Evolutionary conservation across 495 filamentous ascomycete genomes (phyloP), one percentile per base, ranked within the genome.

Genomic region (Cercophora scortea): DNA sequence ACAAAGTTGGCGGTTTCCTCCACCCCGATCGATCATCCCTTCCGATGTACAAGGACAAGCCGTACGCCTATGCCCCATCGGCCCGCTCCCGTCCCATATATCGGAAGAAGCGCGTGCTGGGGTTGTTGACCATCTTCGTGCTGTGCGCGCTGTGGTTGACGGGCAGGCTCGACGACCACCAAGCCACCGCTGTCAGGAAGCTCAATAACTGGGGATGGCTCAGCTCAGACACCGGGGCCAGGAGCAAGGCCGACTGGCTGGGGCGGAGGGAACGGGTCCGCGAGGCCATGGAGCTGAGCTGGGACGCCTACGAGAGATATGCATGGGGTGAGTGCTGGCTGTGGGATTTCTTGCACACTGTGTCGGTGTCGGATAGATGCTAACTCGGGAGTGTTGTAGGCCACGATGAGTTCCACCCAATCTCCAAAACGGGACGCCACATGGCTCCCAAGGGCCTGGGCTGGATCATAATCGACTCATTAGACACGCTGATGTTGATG

Each of bases 11-110:
- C 39, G 59, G 51, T 49, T 69, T 73, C 58, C 77, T 75, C 69
- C 74, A 68, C 59, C 43, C 58, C 63, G 72, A 74, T 19, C 71
- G 78, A 34, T 80, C 77, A 47, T 76, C 83, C 34, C 73, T 99
- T 19, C 93, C 93, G 39, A 87, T 97, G 84, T 99, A 99, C 70
- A 99, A 99, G 75, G 93, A 99, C 69, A 99, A 99, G 63, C 93
- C 93, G 19, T 94, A 89, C 64, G 75, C 77, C 45, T 87, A 87
- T 56, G 71, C 79, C 25, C 68, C 78, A 13, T 58, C 44, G 79
- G 80, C 16, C 61, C 75, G 47, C 69, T 76, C 55, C 32, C 66
- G 61, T 53, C 77, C 63, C 58, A 70, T 71, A 45, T 76, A 72
- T 69, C 64, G 72, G 63, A 70, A 71, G 61, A 84, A 82, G 66